Base-by-base conservation (phyloP, 139 green algal genomes). In the Yamagishiella unicocca region DNA sequence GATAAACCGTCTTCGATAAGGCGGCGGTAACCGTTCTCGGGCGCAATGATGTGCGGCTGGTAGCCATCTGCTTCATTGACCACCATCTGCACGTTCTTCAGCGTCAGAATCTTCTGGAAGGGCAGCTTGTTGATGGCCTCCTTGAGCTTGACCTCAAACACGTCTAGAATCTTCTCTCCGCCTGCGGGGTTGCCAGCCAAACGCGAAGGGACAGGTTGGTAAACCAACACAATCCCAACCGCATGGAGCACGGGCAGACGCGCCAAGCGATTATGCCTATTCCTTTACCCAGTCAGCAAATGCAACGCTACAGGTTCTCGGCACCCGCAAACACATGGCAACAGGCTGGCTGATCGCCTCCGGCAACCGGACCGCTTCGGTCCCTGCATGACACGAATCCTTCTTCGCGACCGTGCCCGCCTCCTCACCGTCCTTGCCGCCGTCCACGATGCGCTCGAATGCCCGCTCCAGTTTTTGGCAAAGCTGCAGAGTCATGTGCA, bases 31-130 rank as follows among this genome's bases (percentile, higher is more conserved):
- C 97, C 97, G 82, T 96, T 95, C 92, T 99, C 97, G 67, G 97
- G 97, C 22, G 97, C 97, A 55, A 99, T 98, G 82, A 99, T 95
- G 93, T 99, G 97, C 14, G 97, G 97, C 93, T 99, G 97, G 93
- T 99, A 99, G 31, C 97, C 97, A 86, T 99, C 97, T 2, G 97
- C 96, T 91, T 99, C 95, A 84, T 97, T 96, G 82, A 98, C 81
- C 95, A 89, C 70, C 70, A 88, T 82, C 71, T 88, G 90, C 72
- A 93, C 90, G 81, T 98, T 97, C 62, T 95, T 91, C 42, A 98
- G 93, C 45, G 96, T 95, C 67, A 98, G 89, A 77, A 98, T 96
- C 89, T 98, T 93, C 75, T 95, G 85, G 89, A 99, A 98, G 27
- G 96, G 92, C 75, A 98, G 94, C 84, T 96, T 95, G 80, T 97